Evolutionary conservation across 495 filamentous ascomycete genomes (phyloP), one percentile per base, ranked within the genome.

Genomic region (Aspergillus sclerotiicarbonarius): DNA sequence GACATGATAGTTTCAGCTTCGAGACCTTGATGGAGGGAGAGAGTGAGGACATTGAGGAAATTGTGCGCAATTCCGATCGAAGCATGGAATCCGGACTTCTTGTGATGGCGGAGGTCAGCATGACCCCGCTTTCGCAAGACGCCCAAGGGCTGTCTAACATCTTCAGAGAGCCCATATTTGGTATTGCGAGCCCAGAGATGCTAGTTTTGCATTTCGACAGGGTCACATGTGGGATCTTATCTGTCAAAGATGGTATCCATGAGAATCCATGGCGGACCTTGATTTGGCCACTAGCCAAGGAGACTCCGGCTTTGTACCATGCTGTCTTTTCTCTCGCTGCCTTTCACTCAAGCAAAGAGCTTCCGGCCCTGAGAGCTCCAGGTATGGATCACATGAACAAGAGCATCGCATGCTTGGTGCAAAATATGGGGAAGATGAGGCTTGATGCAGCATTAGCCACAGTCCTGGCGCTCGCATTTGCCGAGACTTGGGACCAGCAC

Each of bases 181-280:
- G 72, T 56, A 56, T 74, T 50, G 77, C 73, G 30, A 85, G 80
- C 48, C 78, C 82, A 13, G 88, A 90, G 57, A 84, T 86, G 80
- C 69, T 91, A 16, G 80, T 87, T 8, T 57, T 85, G 29, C 80
- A 87, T 30, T 92, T 88, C 63, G 85, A 90, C 63, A 77, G 80
- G 45, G 71, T 87, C 25, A 92, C 89, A 0, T 91, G 89, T 62
- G 87, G 87, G 8, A 90, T 92, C 51, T 75, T 92, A 31, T 91
- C 88, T 7, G 77, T 92, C 52, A 79, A 78, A 53, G 88, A 91
- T 69, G 89, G 89, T 0, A 78, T 76, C 12, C 82, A 75, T 19
- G 89, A 91, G 66, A 92, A 92, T 62, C 89, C 89, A 3, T 92
- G 89, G 89, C 79, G 87, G 37, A 91, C 81, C 0, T 74, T 89